phyloP scores from a whole-genome alignment of 2,329 filamentous ascomycete species.

The Neopestalotiopsis rosae region DNA sequence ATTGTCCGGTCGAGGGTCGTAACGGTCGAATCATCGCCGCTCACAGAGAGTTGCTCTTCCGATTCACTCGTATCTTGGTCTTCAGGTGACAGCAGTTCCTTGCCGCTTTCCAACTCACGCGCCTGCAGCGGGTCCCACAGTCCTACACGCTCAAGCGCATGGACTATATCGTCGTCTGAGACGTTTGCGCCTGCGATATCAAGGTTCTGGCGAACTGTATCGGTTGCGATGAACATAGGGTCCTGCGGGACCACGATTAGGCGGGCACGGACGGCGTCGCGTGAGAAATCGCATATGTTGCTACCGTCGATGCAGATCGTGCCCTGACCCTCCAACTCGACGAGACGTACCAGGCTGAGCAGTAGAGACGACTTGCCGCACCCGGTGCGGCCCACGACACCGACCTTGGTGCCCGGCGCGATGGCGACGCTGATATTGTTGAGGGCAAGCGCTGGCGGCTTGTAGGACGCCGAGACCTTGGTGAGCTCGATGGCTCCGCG shows the following conservation, averaged over 20 bases:
- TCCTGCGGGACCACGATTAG: slow-evolving; percentile 51
- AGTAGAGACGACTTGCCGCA: slow-evolving; percentile 56
- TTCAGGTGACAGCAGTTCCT: background rate
- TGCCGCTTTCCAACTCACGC: background rate
- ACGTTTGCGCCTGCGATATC: background rate
- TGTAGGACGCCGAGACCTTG: background rate
- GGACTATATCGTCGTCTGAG: slow-evolving; percentile 1
- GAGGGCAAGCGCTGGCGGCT: slow-evolving; percentile 36
- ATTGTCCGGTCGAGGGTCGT: slow-evolving; percentile 28
- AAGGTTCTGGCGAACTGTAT: slow-evolving; percentile 10
- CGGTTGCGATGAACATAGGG: slow-evolving; percentile 25
- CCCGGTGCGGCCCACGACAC: slow-evolving; percentile 54
- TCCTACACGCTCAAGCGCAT: slow-evolving; percentile 28
- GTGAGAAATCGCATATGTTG: slow-evolving; percentile 45
- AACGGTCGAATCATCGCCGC: slow-evolving; percentile 19
- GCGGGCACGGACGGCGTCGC: slow-evolving; percentile 44
- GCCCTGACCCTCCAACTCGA: slow-evolving; percentile 43
- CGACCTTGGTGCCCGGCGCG: slow-evolving; percentile 48
- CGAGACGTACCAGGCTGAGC: slow-evolving; percentile 47
- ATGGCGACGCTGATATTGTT: slow-evolving; percentile 50
- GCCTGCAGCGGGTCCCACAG: slow-evolving; percentile 29
- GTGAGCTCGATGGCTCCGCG: background rate
- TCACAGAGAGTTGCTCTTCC: background rate
- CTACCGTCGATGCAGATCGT: slow-evolving; percentile 47
- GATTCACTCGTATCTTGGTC: background rate